These are phyloP conservation scores for Cornus florida DNA, from an alignment of 148 eudicot genomes.

Conservation along the genomic window DNA sequence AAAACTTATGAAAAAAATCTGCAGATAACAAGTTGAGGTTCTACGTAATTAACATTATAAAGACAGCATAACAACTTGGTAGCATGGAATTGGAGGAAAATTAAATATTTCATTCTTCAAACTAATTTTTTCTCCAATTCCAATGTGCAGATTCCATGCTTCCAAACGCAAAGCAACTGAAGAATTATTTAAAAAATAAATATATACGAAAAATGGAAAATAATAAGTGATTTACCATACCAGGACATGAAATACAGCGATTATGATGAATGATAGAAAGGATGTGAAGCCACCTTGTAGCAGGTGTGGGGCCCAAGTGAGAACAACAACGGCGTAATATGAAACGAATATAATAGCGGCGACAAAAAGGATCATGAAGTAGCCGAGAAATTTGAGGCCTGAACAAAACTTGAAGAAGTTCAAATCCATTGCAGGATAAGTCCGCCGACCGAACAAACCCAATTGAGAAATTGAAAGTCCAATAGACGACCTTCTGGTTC, in stretches of 20 bases:
- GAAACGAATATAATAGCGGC: conserved; percentile 50
- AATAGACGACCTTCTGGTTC: conserved; percentile 19
- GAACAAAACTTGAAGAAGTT: conserved; percentile 77
- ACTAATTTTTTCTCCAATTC: not conserved
- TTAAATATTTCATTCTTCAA: no score
- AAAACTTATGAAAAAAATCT: not conserved
- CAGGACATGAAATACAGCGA: conserved; percentile 62
- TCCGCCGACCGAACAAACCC: conserved; percentile 18
- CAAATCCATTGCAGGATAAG: conserved; percentile 36
- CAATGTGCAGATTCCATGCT: no score
- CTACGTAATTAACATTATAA: not conserved
- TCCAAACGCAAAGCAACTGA: not conserved
- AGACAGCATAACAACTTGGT: not conserved
- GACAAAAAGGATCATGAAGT: conserved; percentile 67
- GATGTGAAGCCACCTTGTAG: conserved; percentile 44
- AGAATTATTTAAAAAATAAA: no score
- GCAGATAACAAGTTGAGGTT: not conserved
- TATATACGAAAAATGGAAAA: no score
- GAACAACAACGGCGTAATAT: conserved; percentile 71
- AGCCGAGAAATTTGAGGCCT: conserved; percentile 65
- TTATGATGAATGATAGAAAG: conserved; percentile 39
- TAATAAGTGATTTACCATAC: conserved; percentile 26
- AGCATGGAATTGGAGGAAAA: not conserved
- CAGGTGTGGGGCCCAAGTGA: conserved; percentile 71
- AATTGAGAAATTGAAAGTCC: conserved; percentile 23